phyloP scores from a whole-genome alignment of 1,284 basidiomycete genomes.

The Cryptococcus sp. region DNA sequence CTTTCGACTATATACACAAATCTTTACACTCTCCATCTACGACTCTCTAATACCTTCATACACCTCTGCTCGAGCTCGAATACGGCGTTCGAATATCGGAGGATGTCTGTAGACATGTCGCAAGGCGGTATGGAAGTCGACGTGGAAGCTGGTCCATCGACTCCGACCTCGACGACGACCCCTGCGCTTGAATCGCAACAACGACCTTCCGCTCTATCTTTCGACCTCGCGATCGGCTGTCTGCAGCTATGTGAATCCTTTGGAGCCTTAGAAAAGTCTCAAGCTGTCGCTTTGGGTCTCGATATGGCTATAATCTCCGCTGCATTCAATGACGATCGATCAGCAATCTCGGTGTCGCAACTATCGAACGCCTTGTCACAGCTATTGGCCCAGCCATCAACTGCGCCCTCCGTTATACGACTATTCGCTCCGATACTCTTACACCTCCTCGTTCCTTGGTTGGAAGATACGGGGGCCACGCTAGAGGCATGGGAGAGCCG shows the following conservation, averaged over 20 bases:
- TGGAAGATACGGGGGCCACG: slow-evolving; percentile 12
- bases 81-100: too few relatives aligned
- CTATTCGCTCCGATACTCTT: slow-evolving; percentile 35
- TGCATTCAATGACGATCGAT: too few relatives aligned
- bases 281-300: too few relatives aligned
- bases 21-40: too few relatives aligned
- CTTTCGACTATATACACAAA: too few relatives aligned
- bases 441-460: slow-evolving; percentile 40
- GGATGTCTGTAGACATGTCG: too few relatives aligned
- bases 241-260: too few relatives aligned
- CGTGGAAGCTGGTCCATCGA: slow-evolving; percentile 2
- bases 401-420: slow-evolving; percentile 17
- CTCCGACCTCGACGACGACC: neutral
- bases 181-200: neutral
- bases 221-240: slow-evolving; percentile 10
- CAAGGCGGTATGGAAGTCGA: slow-evolving; percentile 6
- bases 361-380: slow-evolving; percentile 18
- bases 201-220: neutral
- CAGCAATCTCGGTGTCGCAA: too few relatives aligned
- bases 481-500: slow-evolving; percentile 29
- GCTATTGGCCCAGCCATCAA: slow-evolving; percentile 14
- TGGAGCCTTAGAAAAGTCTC: too few relatives aligned
- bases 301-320: too few relatives aligned
- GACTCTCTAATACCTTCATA: too few relatives aligned
- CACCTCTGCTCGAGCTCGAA: too few relatives aligned